A percentile compares a stretch with the other conserved stretches of the same genome.
phyloP scores from a whole-genome alignment of 2,329 filamentous ascomycete species.

The Paecilomyces niveus region DNA sequence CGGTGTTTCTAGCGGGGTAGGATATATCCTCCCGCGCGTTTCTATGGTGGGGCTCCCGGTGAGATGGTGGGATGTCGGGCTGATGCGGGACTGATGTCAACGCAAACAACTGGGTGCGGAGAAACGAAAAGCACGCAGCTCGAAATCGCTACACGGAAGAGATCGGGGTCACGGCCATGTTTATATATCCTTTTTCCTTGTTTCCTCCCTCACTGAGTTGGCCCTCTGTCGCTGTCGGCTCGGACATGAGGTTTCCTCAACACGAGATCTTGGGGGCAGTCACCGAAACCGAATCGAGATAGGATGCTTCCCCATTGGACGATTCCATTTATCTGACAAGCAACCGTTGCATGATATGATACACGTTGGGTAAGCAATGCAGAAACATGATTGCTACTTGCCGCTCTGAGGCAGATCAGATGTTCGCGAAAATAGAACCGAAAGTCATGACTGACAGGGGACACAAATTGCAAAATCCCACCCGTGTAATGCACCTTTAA shows the following conservation, averaged over 20 bases:
- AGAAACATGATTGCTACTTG: background rate
- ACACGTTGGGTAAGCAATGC: background rate
- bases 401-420: background rate
- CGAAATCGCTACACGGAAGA: constrained; percentile 18
- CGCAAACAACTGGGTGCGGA: constrained; percentile 7
- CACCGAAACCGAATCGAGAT: background rate
- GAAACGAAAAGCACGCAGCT: background rate
- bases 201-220: background rate
- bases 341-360: background rate
- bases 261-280: background rate
- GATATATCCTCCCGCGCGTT: background rate
- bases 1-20: background rate
- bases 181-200: background rate
- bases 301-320: background rate
- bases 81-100: constrained; percentile 38
- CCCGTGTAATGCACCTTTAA: background rate
- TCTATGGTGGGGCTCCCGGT: constrained; percentile 18
- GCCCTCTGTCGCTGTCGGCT: background rate
- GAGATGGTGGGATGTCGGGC: constrained; percentile 22
- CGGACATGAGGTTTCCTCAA: background rate
- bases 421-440: background rate
- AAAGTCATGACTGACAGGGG: background rate
- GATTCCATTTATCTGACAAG: background rate
- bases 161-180: constrained; percentile 14
- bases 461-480: background rate